A percentile compares a stretch with the other conserved stretches of the same genome.
Evolutionary conservation across 768 basidiomycete species (phyloP).

Genomic region (Pulveroboletus frians): DNA sequence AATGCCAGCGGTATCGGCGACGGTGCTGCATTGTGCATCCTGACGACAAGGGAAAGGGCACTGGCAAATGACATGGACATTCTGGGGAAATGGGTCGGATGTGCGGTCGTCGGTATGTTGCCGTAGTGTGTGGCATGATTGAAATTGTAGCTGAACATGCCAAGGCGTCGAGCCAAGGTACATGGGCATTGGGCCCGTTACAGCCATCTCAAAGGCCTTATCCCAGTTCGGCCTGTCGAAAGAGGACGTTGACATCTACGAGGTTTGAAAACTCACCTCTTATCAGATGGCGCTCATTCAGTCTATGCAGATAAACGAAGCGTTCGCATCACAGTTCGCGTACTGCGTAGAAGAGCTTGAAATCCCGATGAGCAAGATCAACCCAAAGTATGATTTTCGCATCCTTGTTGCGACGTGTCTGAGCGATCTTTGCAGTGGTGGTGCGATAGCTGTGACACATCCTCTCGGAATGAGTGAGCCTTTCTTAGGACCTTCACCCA

Average conservation of each 20-base stretch:
- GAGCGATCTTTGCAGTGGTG: constrained; percentile 50
- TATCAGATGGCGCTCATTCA: neutral
- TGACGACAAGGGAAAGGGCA: constrained; percentile 77
- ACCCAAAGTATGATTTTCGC: constrained; percentile 60
- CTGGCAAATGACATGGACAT: constrained; percentile 73
- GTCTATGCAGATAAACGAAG: constrained; percentile 68
- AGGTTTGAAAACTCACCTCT: constrained; percentile 38
- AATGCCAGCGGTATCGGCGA: constrained; percentile 90
- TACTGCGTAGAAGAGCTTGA: constrained; percentile 80
- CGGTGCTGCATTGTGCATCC: constrained; percentile 80
- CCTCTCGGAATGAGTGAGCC: constrained; percentile 79
- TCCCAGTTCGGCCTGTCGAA: constrained; percentile 55
- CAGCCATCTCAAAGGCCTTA: constrained; percentile 67
- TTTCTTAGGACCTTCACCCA: neutral
- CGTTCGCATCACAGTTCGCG: constrained; percentile 92
- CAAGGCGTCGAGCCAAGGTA: constrained; percentile 69
- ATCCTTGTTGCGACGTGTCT: neutral
- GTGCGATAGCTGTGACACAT: constrained; percentile 79
- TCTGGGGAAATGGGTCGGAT: constrained; percentile 77
- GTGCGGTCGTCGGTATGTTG: constrained; percentile 65
- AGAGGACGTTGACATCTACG: constrained; percentile 72
- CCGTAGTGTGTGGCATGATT: neutral
- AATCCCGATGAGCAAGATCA: constrained; percentile 76
- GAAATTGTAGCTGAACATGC: constrained; percentile 2
- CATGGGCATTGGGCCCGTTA: constrained; percentile 75